Evolutionary conservation across 495 filamentous ascomycete species (phyloP).

Genomic region (Rostrohypoxylon terebratum): DNA sequence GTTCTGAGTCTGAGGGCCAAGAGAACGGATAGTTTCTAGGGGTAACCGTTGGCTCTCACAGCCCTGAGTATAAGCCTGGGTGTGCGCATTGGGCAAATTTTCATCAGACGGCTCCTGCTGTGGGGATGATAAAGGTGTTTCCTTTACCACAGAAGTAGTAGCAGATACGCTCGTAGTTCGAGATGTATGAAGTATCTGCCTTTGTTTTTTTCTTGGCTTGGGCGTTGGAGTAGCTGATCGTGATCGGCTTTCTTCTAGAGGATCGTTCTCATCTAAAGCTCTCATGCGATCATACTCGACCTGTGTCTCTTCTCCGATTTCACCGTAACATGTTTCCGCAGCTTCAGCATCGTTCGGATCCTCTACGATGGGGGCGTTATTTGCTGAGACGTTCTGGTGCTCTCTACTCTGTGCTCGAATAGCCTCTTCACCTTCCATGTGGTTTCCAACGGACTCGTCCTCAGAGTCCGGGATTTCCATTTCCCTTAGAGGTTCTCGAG

Average conservation of each 20-base stretch:
- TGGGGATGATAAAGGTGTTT: conserved; percentile 24
- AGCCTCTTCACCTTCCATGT: conserved; percentile 35
- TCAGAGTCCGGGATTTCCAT: conserved; percentile 58
- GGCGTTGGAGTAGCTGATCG: conserved; percentile 32
- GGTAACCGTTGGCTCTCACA: conserved; percentile 64
- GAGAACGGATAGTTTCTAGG: conserved; percentile 54
- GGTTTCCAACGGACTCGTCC: conserved; percentile 50
- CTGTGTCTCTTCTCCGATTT: conserved; percentile 53
- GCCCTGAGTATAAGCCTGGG: conserved; percentile 55
- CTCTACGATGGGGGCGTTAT: conserved; percentile 15
- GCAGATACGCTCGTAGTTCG: conserved; percentile 3
- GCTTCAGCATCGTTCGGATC: conserved; percentile 23
- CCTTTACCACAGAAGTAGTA: conserved; percentile 12
- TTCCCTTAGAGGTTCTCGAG: conserved; percentile 37
- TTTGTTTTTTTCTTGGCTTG: conserved; percentile 26
- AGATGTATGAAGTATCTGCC: neutral
- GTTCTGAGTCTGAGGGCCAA: conserved; percentile 59
- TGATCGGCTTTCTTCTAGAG: conserved; percentile 24
- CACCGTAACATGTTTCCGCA: conserved; percentile 50
- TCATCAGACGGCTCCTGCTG: conserved; percentile 26
- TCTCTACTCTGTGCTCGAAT: conserved; percentile 8
- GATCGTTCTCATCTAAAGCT: conserved; percentile 20
- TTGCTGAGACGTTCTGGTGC: neutral
- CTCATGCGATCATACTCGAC: conserved; percentile 28
- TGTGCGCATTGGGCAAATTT: conserved; percentile 35